Evolutionary conservation across 2,329 filamentous ascomycete genomes (phyloP), one percentile per base, ranked within the genome.

Genomic region (Pestalotiopsis sp.): DNA sequence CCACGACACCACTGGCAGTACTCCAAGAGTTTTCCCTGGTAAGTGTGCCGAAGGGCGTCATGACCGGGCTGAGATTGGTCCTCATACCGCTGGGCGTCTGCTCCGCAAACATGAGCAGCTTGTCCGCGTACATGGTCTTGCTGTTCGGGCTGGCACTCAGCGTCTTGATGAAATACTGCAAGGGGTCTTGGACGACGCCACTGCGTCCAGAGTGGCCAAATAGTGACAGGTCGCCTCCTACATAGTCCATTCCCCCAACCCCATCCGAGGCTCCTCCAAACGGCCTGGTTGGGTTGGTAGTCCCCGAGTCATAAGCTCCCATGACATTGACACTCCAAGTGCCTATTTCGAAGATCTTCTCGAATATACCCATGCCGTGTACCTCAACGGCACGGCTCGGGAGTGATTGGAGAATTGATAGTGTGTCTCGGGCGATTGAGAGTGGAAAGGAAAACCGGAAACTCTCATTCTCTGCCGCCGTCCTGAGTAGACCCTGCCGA

Each of bases 401-500:
- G 1, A 85, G 75, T 4, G 78, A 78, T 20, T 81, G 78, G 25
- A 85, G 76, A 6, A 83, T 79, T 6, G 77, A 79, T 0, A 88
- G 81, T 1, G 90, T 83, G 63, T 89, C 88, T 62, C 87, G 81
- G 0, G 89, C 88, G n/a, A 91, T 88, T 49, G 88, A 84, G 36
- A 91, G 83, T 0, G 89, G 89, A 67, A 89, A 90, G 39, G 84
- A 84, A 79, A 90, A 90, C 41, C 84, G 87, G 84, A 91, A 87
- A 61, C 88, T 86, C 70, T 84, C 84, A 68, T 92, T 87, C 6
- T 83, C 79, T 0, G 89, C 84, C 2, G 84, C 84, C 39, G 86
- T 89, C 39, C 89, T 90, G 23, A 92, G 82, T 27, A 89, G 86
- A 4, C 89, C 88, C 72, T 91, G 89, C 23, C 87, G 86, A 73